Evolutionary conservation across 2,329 filamentous ascomycete species (phyloP).

Genomic region (Trichoderma sp.): DNA sequence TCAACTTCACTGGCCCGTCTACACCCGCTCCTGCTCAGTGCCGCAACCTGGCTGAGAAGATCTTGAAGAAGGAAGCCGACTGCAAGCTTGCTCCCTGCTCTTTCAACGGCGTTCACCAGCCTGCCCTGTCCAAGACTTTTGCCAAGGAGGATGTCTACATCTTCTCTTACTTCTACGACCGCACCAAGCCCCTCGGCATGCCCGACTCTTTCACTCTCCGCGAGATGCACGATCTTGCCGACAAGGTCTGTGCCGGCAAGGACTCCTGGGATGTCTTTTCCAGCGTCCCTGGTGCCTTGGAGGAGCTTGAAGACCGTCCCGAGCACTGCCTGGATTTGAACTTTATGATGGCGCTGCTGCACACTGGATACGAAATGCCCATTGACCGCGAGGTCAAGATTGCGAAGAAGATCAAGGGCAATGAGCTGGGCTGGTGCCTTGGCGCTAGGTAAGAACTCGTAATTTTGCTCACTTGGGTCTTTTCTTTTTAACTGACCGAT

Average conservation of each 20-base stretch:
- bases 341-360: conserved; percentile 91
- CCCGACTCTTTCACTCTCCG: conserved; percentile 94
- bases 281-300: conserved; percentile 73
- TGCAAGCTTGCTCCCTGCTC: conserved; percentile 91
- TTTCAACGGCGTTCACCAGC: conserved; percentile 97
- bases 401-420: conserved; percentile 97
- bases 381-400: conserved; percentile 95
- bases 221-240: conserved; percentile 84
- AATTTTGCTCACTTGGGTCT: background rate
- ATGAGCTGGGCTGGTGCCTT: conserved; percentile 96
- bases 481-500: background rate
- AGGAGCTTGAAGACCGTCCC: conserved; percentile 79
- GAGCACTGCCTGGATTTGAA: conserved; percentile 95
- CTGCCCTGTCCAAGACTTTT: conserved; percentile 89
- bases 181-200: conserved; percentile 92
- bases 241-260: conserved; percentile 81
- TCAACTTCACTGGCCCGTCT: conserved; percentile 87
- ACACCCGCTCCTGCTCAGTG: conserved; percentile 81
- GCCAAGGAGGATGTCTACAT: conserved; percentile 90
- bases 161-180: conserved; percentile 98
- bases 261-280: conserved; percentile 79
- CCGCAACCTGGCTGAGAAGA: conserved; percentile 86
- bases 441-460: conserved; percentile 76
- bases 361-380: conserved; percentile 98
- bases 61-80: conserved; percentile 80